phyloP scores from a whole-genome alignment of 1,284 basidiomycete species.

The Sporisorium scitamineum region DNA sequence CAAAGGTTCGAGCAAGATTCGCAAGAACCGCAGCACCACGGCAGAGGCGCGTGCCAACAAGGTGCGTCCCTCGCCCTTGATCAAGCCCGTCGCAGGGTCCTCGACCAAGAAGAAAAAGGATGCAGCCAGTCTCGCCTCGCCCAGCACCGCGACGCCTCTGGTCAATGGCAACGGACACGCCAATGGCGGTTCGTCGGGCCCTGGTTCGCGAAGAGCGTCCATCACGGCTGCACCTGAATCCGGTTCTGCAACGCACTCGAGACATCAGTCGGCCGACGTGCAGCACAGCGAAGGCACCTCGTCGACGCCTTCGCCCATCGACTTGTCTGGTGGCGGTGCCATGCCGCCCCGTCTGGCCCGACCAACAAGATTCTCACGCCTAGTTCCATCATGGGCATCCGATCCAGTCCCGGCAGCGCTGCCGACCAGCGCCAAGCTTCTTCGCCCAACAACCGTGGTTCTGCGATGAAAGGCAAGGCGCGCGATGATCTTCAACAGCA shows the following conservation, averaged over 20 bases:
- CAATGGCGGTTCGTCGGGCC: slow-evolving; percentile 18
- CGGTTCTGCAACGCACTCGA: slow-evolving; percentile 18
- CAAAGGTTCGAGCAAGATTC: slow-evolving; percentile 50
- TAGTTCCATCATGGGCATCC: slow-evolving; percentile 65
- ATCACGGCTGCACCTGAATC: slow-evolving; percentile 16
- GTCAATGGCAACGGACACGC: slow-evolving; percentile 21
- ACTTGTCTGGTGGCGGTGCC: slow-evolving; percentile 39
- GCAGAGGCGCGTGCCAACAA: slow-evolving; percentile 61
- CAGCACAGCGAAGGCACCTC: slow-evolving; percentile 56
- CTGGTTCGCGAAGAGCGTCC: slow-evolving; percentile 34
- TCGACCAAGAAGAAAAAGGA: slow-evolving; percentile 49
- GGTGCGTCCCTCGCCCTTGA: slow-evolving; percentile 64
- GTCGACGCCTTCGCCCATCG: slow-evolving; percentile 66
- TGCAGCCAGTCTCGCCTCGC: slow-evolving; percentile 11
- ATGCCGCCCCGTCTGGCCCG: slow-evolving; percentile 54
- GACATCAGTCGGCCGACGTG: slow-evolving; percentile 53
- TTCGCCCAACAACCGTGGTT: slow-evolving; percentile 20
- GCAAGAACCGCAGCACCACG: slow-evolving; percentile 59
- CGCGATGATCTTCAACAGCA: slow-evolving; percentile 26
- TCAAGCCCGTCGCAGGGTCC: slow-evolving; percentile 60
- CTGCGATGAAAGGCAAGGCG: slow-evolving; percentile 32
- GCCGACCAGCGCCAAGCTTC: slow-evolving; percentile 13
- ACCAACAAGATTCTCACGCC: slow-evolving; percentile 63
- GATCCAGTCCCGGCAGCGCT: slow-evolving; percentile 20
- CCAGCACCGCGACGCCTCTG: slow-evolving; percentile 25